Evolutionary conservation across 1,284 basidiomycete genomes (phyloP).

Genomic region (Tremellales sp.): DNA sequence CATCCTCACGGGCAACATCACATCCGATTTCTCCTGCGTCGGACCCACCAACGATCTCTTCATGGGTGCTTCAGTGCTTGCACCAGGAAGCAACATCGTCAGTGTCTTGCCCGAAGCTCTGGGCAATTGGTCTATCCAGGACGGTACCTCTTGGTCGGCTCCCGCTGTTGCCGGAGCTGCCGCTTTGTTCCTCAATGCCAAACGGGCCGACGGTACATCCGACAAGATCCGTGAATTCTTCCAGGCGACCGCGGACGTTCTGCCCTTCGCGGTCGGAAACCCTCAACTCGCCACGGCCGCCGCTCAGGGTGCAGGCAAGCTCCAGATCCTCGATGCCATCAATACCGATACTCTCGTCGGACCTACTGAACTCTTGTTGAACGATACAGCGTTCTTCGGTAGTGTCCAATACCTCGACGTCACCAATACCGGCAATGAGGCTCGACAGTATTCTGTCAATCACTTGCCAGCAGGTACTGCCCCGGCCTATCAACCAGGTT

Average conservation of each 20-base stretch:
- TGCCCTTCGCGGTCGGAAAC: conserved; percentile 54
- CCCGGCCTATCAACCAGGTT: conserved; percentile 21
- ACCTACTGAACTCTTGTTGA: conserved; percentile 61
- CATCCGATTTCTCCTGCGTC: conserved; percentile 58
- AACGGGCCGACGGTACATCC: conserved; percentile 51
- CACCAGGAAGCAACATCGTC: conserved; percentile 56
- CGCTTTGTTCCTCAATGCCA: conserved; percentile 60
- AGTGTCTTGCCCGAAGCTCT: conserved; percentile 27
- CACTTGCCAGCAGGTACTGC: conserved; percentile 33
- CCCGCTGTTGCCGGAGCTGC: conserved; percentile 60
- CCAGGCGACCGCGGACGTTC: conserved; percentile 57
- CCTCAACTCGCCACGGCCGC: conserved; percentile 59
- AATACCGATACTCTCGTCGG: conserved; percentile 56
- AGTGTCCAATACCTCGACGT: conserved; percentile 45
- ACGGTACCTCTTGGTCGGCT: conserved; percentile 59
- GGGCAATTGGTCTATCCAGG: conserved; percentile 27
- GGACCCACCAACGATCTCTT: conserved; percentile 60
- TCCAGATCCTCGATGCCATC: conserved; percentile 63
- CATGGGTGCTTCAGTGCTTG: conserved; percentile 58
- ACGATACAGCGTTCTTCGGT: conserved; percentile 63
- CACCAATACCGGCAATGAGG: conserved; percentile 26
- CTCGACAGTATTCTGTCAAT: conserved; percentile 24
- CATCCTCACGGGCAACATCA: conserved; percentile 55
- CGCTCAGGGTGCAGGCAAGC: conserved; percentile 63
- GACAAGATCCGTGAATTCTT: conserved; percentile 55